Percentiles rank a stretch among this genome's conserved stretches.
These are phyloP conservation scores for Boletus tomentosulus DNA, from an alignment of 768 basidiomycete species.

Conservation along the genomic window DNA sequence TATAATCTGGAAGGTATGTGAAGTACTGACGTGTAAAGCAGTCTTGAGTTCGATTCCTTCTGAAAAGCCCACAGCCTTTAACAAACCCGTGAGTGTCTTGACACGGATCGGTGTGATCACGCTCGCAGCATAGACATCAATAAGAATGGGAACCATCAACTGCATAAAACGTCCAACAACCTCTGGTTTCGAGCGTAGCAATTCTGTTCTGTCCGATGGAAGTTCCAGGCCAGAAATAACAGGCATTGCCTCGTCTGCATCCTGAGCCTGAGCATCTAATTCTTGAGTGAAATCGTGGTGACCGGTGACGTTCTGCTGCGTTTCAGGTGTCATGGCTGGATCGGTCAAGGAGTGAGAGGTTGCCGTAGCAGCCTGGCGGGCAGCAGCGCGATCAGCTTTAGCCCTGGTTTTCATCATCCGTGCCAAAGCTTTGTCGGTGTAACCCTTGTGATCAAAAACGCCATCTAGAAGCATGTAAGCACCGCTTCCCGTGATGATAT, in stretches of 20 bases:
- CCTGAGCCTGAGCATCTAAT: slow-evolving; percentile 39
- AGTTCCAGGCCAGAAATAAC: slow-evolving; percentile 32
- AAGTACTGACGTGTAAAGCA: slow-evolving; percentile 66
- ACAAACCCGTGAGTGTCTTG: slow-evolving; percentile 80
- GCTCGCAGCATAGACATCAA: slow-evolving; percentile 99
- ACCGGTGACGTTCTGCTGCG: slow-evolving; percentile 10
- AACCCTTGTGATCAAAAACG: slow-evolving; percentile 88
- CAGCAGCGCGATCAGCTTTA: slow-evolving; percentile 74
- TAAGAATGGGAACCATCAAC: slow-evolving; percentile 86
- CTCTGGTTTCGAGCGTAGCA: slow-evolving; percentile 69
- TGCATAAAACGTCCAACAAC: slow-evolving; percentile 84
- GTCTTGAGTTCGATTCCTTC: slow-evolving; percentile 69
- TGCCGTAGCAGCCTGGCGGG: slow-evolving; percentile 47
- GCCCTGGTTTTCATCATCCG: slow-evolving; percentile 78
- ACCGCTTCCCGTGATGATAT: not conserved
- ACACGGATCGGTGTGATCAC: slow-evolving; percentile 83
- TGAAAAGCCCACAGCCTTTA: slow-evolving; percentile 90
- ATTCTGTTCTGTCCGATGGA: slow-evolving; percentile 58
- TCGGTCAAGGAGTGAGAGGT: slow-evolving; percentile 28
- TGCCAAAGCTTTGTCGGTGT: slow-evolving; percentile 80
- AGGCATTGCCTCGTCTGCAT: slow-evolving; percentile 38
- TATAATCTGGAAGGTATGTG: not conserved
- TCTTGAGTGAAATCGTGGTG: slow-evolving; percentile 26
- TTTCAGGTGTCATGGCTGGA: slow-evolving; percentile 20
- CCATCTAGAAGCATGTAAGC: slow-evolving; percentile 56